phyloP scores from a whole-genome alignment of 2,329 filamentous ascomycete species.

The Aspergillus japonicus region DNA sequence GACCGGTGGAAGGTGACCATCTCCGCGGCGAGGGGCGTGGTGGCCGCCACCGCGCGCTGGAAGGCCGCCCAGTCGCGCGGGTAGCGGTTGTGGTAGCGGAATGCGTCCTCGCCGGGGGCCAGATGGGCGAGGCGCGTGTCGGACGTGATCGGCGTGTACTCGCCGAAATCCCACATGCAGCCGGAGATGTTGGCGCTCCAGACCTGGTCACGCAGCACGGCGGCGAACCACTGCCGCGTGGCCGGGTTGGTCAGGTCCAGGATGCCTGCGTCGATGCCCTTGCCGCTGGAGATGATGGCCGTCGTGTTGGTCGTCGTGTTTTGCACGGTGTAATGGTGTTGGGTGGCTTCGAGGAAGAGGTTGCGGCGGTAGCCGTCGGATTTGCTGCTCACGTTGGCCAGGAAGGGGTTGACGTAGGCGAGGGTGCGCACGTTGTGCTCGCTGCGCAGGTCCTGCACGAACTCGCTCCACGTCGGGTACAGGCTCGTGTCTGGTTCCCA shows the following conservation, averaged over 20 bases:
- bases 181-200: slow-evolving; percentile 31
- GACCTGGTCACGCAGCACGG: slow-evolving; percentile 26
- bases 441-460: slow-evolving; percentile 19
- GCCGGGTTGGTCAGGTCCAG: slow-evolving; percentile 38
- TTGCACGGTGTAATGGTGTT: slow-evolving; percentile 18
- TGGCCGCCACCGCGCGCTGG: too few species aligned
- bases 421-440: too few species aligned
- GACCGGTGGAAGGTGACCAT: slow-evolving; percentile 34
- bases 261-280: slow-evolving; percentile 38
- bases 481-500: slow-evolving; percentile 37
- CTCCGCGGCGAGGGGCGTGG: too few species aligned
- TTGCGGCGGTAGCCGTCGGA: background rate
- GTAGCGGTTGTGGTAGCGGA: slow-evolving; percentile 19
- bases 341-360: slow-evolving; percentile 1
- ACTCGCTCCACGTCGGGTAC: slow-evolving; percentile 37
- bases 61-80: too few species aligned
- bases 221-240: slow-evolving; percentile 33
- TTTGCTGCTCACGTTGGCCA: background rate
- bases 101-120: background rate
- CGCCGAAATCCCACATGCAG: slow-evolving; percentile 38
- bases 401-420: background rate
- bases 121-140: slow-evolving; percentile 25
- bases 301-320: slow-evolving; percentile 36
- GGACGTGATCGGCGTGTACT: slow-evolving; percentile 34
- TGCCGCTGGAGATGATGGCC: slow-evolving; percentile 36